Base-by-base conservation (phyloP, 2,329 filamentous ascomycete genomes). In the Sarocladiaceae sp. region DNA sequence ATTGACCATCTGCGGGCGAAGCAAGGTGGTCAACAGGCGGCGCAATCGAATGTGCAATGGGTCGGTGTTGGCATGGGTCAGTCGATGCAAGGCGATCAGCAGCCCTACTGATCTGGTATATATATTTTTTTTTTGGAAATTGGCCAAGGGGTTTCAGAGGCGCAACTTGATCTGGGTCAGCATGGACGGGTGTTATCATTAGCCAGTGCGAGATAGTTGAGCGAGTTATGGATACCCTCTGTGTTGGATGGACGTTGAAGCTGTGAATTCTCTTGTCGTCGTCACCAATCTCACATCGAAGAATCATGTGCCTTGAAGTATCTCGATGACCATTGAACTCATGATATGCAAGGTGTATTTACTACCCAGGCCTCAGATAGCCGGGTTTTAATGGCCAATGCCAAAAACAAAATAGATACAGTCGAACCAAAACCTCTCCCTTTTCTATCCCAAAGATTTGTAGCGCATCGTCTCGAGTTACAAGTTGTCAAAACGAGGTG, bases 1-100 rank as follows among this genome's bases (percentile, higher is more conserved):
- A 57, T 75, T 22, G 68, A 74, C 3, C 66, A 71, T 3, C 65
- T 83, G 13, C 66, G 62, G 17, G 20, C 20, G 56, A 66, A 67
- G 31, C 69, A 72, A 22, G 15, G n/a, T 42, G 40, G 22, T 5
- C 11, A 5, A 4, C 13, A 11, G 15, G 15, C 44, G 5, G 17
- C 10, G 25, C 44, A 48, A 17, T 31, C 31, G 13, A 31, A 48
- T 20, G 60, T 67, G 54, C 66, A 67, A 53, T 78, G 75, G 76
- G 69, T 73, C 3, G 71, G 67, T 13, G 70, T 76, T 17, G 70
- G 77, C 55, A 65, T 72, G 22, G 64, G 69, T 17, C 68, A 71
- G 47, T 71, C 76, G 66, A 71, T 75, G 64, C 60, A 62, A 11
- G 64, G 64, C 25, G 60, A 61, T 8, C 55, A 54, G 8, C 60